These are phyloP conservation scores for Mycena polygramma DNA, from an alignment of 768 basidiomycete genomes.

Conservation along the genomic window DNA sequence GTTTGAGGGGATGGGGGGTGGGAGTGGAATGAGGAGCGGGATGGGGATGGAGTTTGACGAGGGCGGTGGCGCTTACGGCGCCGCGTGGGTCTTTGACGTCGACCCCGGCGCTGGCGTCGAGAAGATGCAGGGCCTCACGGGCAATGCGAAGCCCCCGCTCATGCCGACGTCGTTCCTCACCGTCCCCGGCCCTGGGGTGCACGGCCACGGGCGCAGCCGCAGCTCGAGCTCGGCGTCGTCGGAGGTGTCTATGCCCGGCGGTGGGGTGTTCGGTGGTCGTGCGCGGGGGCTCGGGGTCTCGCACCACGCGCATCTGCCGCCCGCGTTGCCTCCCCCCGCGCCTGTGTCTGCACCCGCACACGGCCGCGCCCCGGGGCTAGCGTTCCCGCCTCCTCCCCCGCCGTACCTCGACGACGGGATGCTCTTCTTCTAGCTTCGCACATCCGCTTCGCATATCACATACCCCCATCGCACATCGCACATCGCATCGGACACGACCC, in stretches of 20 bases:
- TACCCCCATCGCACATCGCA: too few relatives aligned
- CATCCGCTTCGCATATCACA: too few relatives aligned
- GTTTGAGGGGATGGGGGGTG: neutral
- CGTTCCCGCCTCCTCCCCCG: slow-evolving; percentile 14
- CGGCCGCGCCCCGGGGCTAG: neutral
- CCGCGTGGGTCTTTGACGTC: slow-evolving; percentile 13
- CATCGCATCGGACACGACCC: too few relatives aligned
- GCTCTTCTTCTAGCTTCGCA: slow-evolving; percentile 16
- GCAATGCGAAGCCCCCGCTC: too few relatives aligned
- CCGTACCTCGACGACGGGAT: slow-evolving; percentile 27
- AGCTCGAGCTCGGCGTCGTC: slow-evolving; percentile 38
- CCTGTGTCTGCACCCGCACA: too few relatives aligned
- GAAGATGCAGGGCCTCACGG: too few relatives aligned
- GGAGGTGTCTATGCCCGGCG: slow-evolving; percentile 25
- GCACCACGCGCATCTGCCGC: neutral
- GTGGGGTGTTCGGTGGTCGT: neutral
- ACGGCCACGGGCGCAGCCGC: slow-evolving; percentile 30
- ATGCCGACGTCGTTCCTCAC: slow-evolving; percentile 29
- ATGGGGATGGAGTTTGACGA: neutral
- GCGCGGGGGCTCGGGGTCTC: neutral
- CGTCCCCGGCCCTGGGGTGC: slow-evolving; percentile 30
- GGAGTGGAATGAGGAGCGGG: neutral
- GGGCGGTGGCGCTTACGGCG: neutral
- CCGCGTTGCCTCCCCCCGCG: too few relatives aligned
- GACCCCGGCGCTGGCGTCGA: neutral